Conservation (phyloP, 306 rosid genomes). For the Ceratonia siliqua region DNA sequence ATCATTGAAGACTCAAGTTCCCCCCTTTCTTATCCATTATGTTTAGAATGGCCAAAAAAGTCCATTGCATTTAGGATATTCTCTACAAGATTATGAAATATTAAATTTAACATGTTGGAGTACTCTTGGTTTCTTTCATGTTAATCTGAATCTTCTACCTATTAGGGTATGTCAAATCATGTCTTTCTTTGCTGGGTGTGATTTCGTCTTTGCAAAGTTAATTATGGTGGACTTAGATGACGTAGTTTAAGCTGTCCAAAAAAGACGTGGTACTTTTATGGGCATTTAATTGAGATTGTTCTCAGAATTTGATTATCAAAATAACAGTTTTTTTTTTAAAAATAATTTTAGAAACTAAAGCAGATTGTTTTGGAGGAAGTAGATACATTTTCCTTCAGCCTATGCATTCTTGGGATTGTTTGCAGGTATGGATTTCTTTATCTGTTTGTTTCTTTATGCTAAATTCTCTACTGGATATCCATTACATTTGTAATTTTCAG, state of each 20-base stretch:
- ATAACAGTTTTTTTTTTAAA: conserved; percentile 2
- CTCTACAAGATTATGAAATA: neutral
- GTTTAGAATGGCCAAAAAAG: neutral
- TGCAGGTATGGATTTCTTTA: conserved; percentile 57
- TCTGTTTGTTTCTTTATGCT: neutral
- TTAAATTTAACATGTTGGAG: neutral
- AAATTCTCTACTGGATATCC: neutral
- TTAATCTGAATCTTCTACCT: neutral
- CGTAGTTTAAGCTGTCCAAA: neutral
- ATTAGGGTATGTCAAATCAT: conserved; percentile 16
- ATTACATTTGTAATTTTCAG: neutral
- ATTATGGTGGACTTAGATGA: neutral
- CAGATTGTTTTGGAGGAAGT: conserved; percentile 65
- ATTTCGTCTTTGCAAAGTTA: conserved; percentile 16
- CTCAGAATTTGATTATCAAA: conserved; percentile 6
- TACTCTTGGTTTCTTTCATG: neutral
- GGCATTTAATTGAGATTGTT: neutral
- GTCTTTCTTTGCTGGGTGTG: neutral
- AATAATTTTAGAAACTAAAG: conserved; percentile 68
- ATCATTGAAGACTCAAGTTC: neutral
- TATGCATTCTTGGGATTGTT: conserved; percentile 85
- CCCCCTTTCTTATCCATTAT: neutral
- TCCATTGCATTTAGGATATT: neutral
- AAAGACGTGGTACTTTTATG: neutral
- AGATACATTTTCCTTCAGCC: conserved; percentile 82